Percentiles rank a stretch among this genome's conserved stretches.
Conservation (phyloP, 139 green algal genomes). For the Marvania coccoides region DNA sequence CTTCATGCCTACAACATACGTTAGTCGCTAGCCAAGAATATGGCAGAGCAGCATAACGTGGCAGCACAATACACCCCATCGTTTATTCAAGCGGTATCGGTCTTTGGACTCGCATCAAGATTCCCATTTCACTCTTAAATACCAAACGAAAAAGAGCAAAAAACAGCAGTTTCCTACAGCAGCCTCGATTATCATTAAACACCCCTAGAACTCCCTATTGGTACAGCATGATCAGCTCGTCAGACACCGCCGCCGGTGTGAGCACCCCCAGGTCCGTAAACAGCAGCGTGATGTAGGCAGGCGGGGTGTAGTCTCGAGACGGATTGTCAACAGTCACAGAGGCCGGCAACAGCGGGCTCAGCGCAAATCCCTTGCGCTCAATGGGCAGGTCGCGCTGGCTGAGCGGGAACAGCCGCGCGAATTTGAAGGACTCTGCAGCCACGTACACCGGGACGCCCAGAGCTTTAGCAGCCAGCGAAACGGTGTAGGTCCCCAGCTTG, state of each 20-base stretch:
- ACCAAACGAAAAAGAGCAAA: neutral
- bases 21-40: neutral
- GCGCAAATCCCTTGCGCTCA: slow-evolving; percentile 71
- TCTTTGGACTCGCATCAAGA: neutral
- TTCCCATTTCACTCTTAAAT: neutral
- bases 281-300: slow-evolving; percentile 76
- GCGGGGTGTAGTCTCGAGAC: slow-evolving; percentile 88
- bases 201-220: no score
- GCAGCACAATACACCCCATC: no score
- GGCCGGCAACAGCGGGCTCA: slow-evolving; percentile 65
- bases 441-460: slow-evolving; percentile 88
- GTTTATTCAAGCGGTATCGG: neutral
- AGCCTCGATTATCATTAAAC: no score
- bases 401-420: slow-evolving; percentile 69
- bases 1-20: no score
- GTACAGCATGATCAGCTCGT: slow-evolving; percentile 97
- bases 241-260: slow-evolving; percentile 87
- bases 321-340: slow-evolving; percentile 68
- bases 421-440: slow-evolving; percentile 93
- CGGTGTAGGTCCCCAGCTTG: slow-evolving; percentile 71
- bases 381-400: slow-evolving; percentile 70
- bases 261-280: slow-evolving; percentile 85
- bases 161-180: neutral
- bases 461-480: slow-evolving; percentile 62
- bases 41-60: neutral